Percentiles rank a stretch among this genome's conserved stretches.
These are phyloP conservation scores for Dipodascopsis uninucleata DNA, from an alignment of 805 yeast species.

Conservation along the genomic window DNA sequence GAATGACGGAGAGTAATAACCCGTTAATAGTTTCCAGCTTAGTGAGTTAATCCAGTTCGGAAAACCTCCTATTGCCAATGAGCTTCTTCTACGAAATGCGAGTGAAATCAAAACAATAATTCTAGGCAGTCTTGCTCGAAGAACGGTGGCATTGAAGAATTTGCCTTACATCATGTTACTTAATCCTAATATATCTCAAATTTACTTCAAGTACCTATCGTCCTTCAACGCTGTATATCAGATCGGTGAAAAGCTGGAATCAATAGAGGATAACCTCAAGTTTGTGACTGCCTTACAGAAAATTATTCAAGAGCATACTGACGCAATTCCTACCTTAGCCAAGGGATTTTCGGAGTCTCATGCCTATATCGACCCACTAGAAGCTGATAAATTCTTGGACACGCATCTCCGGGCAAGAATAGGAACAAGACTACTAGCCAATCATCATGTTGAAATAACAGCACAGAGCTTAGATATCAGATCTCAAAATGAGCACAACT, in stretches of 20 bases:
- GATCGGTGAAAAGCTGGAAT: constrained; percentile 43
- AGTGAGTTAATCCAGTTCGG: constrained; percentile 31
- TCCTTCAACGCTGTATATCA: constrained; percentile 47
- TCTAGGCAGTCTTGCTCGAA: constrained; percentile 50
- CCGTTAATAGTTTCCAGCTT: constrained; percentile 18
- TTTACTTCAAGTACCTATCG: constrained; percentile 67
- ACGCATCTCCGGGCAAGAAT: constrained; percentile 78
- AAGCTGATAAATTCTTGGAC: constrained; percentile 63
- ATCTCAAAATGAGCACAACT: constrained; percentile 24
- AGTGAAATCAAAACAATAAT: constrained; percentile 23
- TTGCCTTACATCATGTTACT: constrained; percentile 81
- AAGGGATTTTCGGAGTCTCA: constrained; percentile 74
- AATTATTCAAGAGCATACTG: constrained; percentile 73
- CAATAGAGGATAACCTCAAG: constrained; percentile 51
- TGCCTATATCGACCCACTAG: constrained; percentile 42
- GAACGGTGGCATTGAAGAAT: constrained; percentile 64
- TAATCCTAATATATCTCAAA: constrained; percentile 80
- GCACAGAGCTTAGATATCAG: constrained; percentile 35
- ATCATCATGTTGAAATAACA: constrained; percentile 72
- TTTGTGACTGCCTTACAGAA: constrained; percentile 53
- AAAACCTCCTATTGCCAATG: constrained; percentile 30
- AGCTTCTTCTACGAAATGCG: constrained; percentile 35
- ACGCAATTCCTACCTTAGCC: constrained; percentile 76
- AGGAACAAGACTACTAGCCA: constrained; percentile 78
- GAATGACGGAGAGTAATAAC: too few relatives aligned